A percentile compares a stretch with the other conserved stretches of the same genome.
These are phyloP conservation scores for Eucalyptus erythrocorys DNA, from an alignment of 345 rosid genomes.

Conservation along the genomic window DNA sequence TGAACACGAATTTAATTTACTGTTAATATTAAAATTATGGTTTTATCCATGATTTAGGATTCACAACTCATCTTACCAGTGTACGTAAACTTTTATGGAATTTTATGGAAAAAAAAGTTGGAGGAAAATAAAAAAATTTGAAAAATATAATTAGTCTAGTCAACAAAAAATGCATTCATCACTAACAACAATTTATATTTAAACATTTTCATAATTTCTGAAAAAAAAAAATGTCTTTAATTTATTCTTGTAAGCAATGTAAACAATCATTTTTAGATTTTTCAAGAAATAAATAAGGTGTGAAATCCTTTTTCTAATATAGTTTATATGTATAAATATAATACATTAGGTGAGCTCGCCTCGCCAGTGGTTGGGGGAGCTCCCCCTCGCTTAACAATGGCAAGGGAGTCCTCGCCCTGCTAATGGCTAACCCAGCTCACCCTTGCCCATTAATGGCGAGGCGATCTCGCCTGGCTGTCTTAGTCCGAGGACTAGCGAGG, in stretches of 20 bases:
- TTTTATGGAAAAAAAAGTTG: background rate
- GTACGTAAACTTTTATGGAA: background rate
- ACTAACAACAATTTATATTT: background rate
- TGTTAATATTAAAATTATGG: background rate
- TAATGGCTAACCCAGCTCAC: too few species aligned
- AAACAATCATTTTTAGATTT: background rate
- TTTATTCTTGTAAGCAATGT: fast-evolving
- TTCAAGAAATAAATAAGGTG: background rate
- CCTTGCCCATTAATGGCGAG: fast-evolving
- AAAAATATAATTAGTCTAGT: background rate
- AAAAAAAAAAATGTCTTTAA: background rate
- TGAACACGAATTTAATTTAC: background rate
- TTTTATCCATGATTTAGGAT: background rate
- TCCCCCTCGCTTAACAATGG: fast-evolving
- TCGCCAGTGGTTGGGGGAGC: too few species aligned
- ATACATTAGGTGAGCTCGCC: background rate
- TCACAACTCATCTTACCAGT: background rate
- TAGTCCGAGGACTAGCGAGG: fast-evolving
- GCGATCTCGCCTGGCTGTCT: too few species aligned
- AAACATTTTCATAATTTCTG: fast-evolving
- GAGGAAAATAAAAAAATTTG: background rate
- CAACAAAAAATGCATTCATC: fast-evolving
- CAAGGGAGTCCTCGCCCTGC: too few species aligned
- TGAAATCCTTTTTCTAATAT: background rate
- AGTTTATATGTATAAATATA: background rate